Percentiles rank a stretch among this genome's conserved stretches.
phyloP scores from a whole-genome alignment of 2,329 filamentous ascomycete genomes.

The Sclerotinia subarctica region DNA sequence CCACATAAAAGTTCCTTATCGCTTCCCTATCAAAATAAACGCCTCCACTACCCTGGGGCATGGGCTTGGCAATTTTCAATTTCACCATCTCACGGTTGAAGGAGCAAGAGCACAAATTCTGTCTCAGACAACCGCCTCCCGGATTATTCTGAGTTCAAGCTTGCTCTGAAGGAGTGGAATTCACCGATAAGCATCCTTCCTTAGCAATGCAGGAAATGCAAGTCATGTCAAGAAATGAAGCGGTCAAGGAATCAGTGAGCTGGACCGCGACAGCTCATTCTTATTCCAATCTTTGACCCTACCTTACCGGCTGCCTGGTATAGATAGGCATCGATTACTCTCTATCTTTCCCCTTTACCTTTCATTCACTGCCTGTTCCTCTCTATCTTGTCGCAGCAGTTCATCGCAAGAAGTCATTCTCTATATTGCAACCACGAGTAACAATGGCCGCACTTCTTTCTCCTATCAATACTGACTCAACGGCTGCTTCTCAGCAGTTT shows the following conservation, averaged over 20 bases:
- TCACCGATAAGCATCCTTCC: slow-evolving; percentile 19
- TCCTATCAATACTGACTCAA: slow-evolving; percentile 21
- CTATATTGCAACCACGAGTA: slow-evolving; percentile 6
- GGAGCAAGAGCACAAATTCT: neutral
- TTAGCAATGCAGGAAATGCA: slow-evolving; percentile 16
- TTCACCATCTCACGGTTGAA: neutral
- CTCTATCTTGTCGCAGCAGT: neutral
- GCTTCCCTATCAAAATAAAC: slow-evolving; percentile 18
- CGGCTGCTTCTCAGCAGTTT: slow-evolving; percentile 19
- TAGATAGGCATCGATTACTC: slow-evolving; percentile 4
- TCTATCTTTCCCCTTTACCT: neutral
- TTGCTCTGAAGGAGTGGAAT: neutral
- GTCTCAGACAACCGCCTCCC: slow-evolving; percentile 11
- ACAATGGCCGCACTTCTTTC: slow-evolving; percentile 19
- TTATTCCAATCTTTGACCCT: neutral
- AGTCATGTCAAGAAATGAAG: slow-evolving; percentile 3
- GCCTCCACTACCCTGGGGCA: slow-evolving; percentile 4
- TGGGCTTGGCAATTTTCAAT: neutral
- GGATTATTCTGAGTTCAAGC: slow-evolving; percentile 3
- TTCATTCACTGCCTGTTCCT: neutral
- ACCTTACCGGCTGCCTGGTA: neutral
- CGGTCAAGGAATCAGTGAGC: slow-evolving; percentile 21
- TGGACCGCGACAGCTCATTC: slow-evolving; percentile 1
- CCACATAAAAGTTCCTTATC: slow-evolving; percentile 19
- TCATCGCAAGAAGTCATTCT: neutral